A percentile compares a stretch with the other conserved stretches of the same genome.
These are phyloP conservation scores for Phialophora macrospora DNA, from an alignment of 2,329 filamentous ascomycete genomes.

Conservation along the genomic window DNA sequence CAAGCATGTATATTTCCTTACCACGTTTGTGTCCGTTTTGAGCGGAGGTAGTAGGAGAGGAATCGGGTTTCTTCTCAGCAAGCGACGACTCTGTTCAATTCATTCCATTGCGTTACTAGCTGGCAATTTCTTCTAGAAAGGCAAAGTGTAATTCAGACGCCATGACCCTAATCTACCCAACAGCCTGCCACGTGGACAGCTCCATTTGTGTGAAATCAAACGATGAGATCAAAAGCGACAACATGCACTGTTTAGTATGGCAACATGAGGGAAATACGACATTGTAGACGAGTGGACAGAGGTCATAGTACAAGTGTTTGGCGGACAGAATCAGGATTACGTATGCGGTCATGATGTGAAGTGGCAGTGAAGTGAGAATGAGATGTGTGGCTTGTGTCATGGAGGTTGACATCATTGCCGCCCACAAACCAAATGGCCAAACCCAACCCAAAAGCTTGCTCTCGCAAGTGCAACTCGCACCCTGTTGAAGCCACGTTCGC, in stretches of 20 bases:
- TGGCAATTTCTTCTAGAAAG: constrained; percentile 5
- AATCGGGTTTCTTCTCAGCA: constrained; percentile 12
- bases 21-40: constrained; percentile 25
- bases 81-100: constrained; percentile 10
- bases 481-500: constrained; percentile 5
- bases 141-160: neutral
- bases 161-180: neutral
- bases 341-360: neutral
- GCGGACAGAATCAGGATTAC: neutral
- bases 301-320: neutral
- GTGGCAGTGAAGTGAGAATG: neutral
- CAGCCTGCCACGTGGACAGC: neutral
- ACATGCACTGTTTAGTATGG: neutral
- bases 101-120: constrained; percentile 17
- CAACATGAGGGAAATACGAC: neutral
- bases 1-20: constrained; percentile 38
- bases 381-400: constrained; percentile 1
- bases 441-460: constrained; percentile 7
- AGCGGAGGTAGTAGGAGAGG: constrained; percentile 17
- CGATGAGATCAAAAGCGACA: neutral
- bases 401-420: constrained; percentile 12
- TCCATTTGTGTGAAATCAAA: neutral
- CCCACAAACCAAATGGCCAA: constrained; percentile 2
- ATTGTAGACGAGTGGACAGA: neutral
- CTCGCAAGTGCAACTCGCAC: constrained; percentile 3